Evolutionary conservation across 805 yeast genomes (phyloP).

Genomic region (Dipodascopsis tothii): DNA sequence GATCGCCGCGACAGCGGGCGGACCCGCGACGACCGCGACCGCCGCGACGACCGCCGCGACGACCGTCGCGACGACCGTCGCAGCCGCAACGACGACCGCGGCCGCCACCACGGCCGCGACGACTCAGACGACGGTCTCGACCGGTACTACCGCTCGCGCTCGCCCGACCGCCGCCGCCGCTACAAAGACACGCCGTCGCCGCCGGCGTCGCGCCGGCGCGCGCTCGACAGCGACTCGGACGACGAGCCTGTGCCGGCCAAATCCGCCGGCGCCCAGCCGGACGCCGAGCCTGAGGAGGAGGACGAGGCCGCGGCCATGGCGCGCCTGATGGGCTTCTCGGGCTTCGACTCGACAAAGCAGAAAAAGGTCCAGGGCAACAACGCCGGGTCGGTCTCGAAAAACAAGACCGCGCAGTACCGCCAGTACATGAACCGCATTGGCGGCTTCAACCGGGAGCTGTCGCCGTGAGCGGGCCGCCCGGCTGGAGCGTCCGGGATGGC

Average conservation of each 20-base stretch:
- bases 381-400: constrained; percentile 31
- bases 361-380: constrained; percentile 35
- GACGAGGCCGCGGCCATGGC: constrained; percentile 28
- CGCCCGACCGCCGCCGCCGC: constrained; percentile 5
- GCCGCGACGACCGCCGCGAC: constrained; percentile 1
- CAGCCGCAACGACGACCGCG: background rate
- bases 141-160: background rate
- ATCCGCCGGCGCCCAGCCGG: constrained; percentile 6
- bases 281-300: constrained; percentile 14
- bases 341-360: constrained; percentile 37
- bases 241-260: constrained; percentile 6
- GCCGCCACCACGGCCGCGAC: background rate
- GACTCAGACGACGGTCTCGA: background rate
- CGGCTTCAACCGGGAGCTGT: constrained; percentile 34
- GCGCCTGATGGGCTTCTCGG: constrained; percentile 39
- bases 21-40: constrained; percentile 1
- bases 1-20: constrained; percentile 6
- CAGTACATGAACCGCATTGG: constrained; percentile 36
- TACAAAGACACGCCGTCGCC: constrained; percentile 4
- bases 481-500: too few species aligned
- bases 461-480: too few species aligned
- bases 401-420: constrained; percentile 32
- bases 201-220: background rate
- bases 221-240: constrained; percentile 4
- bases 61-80: background rate